phyloP scores from a whole-genome alignment of 495 filamentous ascomycete genomes.

The Pseudoneurospora amorphoporcata region DNA sequence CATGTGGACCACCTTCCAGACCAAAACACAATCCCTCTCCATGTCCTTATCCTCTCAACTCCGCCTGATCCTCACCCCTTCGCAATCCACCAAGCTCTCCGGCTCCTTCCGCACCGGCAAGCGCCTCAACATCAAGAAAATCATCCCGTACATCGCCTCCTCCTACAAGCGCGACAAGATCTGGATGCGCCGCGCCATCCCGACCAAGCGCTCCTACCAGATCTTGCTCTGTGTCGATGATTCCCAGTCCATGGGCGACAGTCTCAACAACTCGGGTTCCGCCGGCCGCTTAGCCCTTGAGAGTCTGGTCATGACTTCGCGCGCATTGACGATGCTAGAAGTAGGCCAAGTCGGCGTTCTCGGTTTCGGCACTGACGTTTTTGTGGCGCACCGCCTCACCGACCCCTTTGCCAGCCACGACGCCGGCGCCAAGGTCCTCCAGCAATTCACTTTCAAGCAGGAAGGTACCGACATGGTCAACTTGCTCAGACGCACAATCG shows the following conservation, averaged over 20 bases:
- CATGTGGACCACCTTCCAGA: constrained; percentile 79
- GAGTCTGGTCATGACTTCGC: constrained; percentile 79
- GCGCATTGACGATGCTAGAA: constrained; percentile 81
- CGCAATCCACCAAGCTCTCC: constrained; percentile 88
- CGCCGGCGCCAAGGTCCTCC: constrained; percentile 69
- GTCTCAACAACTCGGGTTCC: constrained; percentile 43
- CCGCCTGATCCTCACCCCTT: constrained; percentile 87
- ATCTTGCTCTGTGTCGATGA: constrained; percentile 97
- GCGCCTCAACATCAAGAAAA: constrained; percentile 95
- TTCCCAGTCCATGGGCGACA: constrained; percentile 73
- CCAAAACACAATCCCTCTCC: constrained; percentile 72
- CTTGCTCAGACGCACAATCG: constrained; percentile 65
- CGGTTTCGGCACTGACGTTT: constrained; percentile 76
- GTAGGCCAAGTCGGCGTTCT: constrained; percentile 82
- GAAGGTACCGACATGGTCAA: constrained; percentile 72
- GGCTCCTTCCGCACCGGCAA: constrained; percentile 97
- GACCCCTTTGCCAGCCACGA: constrained; percentile 66
- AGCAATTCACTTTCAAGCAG: constrained; percentile 80
- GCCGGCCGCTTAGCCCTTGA: constrained; percentile 65
- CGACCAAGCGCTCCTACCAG: constrained; percentile 88
- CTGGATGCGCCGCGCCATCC: constrained; percentile 91
- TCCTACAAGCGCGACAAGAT: constrained; percentile 99
- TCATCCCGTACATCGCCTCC: constrained; percentile 97
- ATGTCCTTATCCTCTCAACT: constrained; percentile 85
- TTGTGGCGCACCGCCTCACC: constrained; percentile 82